A percentile compares a stretch with the other conserved stretches of the same genome.
Conservation (phyloP, 2,329 filamentous ascomycete genomes). For the Cryoendolithus antarcticus region DNA sequence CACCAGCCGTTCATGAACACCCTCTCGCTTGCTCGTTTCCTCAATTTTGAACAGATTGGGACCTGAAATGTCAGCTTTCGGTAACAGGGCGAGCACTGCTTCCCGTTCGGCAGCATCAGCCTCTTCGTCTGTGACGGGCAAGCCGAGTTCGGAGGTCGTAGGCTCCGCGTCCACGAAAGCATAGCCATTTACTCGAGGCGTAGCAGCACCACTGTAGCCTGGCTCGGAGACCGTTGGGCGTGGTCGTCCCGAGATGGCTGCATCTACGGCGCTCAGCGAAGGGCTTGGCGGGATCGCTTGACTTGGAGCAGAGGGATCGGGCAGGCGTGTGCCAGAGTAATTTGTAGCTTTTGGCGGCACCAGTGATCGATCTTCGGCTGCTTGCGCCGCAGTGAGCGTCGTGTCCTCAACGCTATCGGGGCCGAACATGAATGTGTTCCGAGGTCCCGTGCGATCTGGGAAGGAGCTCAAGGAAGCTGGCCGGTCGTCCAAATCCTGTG, state of each 20-base stretch:
- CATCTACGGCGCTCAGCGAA: slow-evolving; percentile 69
- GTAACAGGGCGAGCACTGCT: slow-evolving; percentile 27
- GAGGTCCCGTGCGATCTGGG: slow-evolving; percentile 46
- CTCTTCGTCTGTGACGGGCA: slow-evolving; percentile 24
- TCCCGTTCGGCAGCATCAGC: slow-evolving; percentile 23
- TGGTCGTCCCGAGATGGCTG: slow-evolving; percentile 66
- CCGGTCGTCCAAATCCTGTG: slow-evolving; percentile 52
- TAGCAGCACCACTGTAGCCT: slow-evolving; percentile 56
- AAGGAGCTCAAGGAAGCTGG: slow-evolving; percentile 68
- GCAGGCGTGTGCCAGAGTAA: slow-evolving; percentile 70
- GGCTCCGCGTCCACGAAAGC: slow-evolving; percentile 81
- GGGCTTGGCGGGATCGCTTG: slow-evolving; percentile 55
- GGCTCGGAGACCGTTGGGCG: slow-evolving; percentile 49
- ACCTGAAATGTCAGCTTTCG: slow-evolving; percentile 38
- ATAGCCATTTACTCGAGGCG: slow-evolving; percentile 85
- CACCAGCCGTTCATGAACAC: slow-evolving; percentile 74
- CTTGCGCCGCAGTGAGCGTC: slow-evolving; percentile 49
- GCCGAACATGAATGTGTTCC: slow-evolving; percentile 79
- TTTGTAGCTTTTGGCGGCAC: slow-evolving; percentile 66
- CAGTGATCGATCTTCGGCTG: slow-evolving; percentile 55
- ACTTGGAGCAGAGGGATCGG: slow-evolving; percentile 19
- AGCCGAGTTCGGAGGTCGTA: slow-evolving; percentile 43
- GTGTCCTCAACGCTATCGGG: slow-evolving; percentile 51
- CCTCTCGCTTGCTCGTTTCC: slow-evolving; percentile 64
- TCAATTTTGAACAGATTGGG: slow-evolving; percentile 72